Percentiles rank a stretch among this genome's conserved stretches.
Evolutionary conservation across 1,284 basidiomycete species (phyloP).

Genomic region (Boletus semigastroideus): DNA sequence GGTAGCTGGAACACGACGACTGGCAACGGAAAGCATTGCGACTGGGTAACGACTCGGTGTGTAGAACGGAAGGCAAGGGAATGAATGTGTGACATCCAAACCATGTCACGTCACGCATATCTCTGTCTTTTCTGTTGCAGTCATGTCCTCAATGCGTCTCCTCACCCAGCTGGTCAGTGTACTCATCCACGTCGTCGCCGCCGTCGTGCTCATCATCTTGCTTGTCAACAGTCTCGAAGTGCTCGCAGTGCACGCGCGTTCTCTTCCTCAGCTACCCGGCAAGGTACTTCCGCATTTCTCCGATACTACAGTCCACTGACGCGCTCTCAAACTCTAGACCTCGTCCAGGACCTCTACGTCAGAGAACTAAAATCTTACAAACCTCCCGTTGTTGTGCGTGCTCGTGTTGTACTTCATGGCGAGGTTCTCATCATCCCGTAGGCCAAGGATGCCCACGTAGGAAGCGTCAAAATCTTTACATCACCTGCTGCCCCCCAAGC

Average conservation of each 20-base stretch:
- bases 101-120: slow-evolving; percentile 18
- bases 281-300: slow-evolving; percentile 34
- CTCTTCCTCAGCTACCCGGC: slow-evolving; percentile 25
- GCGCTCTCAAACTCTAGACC: slow-evolving; percentile 52
- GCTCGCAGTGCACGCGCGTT: slow-evolving; percentile 27
- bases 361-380: slow-evolving; percentile 92
- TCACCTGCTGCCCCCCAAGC: slow-evolving; percentile 67
- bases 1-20: slow-evolving; percentile 45
- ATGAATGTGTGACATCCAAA: slow-evolving; percentile 19
- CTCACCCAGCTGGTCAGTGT: slow-evolving; percentile 28
- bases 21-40: slow-evolving; percentile 48
- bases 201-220: slow-evolving; percentile 11
- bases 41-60: slow-evolving; percentile 11
- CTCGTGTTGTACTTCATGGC: not conserved
- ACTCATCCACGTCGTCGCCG: not conserved
- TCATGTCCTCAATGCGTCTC: slow-evolving; percentile 32
- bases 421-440: slow-evolving; percentile 31
- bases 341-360: slow-evolving; percentile 91
- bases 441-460: slow-evolving; percentile 84
- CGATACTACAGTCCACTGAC: slow-evolving; percentile 17
- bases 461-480: slow-evolving; percentile 73
- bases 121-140: slow-evolving; percentile 24
- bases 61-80: not conserved
- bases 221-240: slow-evolving; percentile 20
- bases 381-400: slow-evolving; percentile 53